phyloP scores from a whole-genome alignment of 352 stramenopile genomes.

The Achlya hypogyna region DNA sequence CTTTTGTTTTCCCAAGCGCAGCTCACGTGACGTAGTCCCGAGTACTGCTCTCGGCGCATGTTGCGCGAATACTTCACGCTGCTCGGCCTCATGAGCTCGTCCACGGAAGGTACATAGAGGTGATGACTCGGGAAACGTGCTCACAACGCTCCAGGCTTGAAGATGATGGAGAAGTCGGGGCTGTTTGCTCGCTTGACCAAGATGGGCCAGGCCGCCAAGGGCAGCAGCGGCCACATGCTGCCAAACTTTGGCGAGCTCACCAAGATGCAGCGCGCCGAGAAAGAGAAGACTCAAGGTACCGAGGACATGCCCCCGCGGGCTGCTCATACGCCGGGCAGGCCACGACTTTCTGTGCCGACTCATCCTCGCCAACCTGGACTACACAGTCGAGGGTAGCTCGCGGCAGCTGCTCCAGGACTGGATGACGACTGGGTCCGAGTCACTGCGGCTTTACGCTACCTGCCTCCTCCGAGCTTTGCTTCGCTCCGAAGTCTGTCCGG shows the following conservation, averaged over 20 bases:
- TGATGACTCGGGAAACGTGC: not conserved
- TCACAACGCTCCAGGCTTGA: conserved; percentile 30
- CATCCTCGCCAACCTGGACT: conserved; percentile 83
- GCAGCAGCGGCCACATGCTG: not conserved
- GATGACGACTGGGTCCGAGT: conserved; percentile 81
- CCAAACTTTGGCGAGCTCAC: conserved; percentile 9
- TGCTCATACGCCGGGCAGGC: conserved; percentile 19
- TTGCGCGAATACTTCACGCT: conserved; percentile 86
- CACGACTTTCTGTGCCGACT: conserved; percentile 84
- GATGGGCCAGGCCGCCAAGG: conserved; percentile 51
- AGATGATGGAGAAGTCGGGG: conserved; percentile 88
- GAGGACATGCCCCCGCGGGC: not conserved
- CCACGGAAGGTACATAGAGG: conserved; percentile 42
- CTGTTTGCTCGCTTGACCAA: conserved; percentile 80
- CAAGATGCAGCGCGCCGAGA: conserved; percentile 14
- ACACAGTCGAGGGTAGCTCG: conserved; percentile 79
- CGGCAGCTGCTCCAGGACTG: conserved; percentile 81
- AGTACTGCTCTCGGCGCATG: conserved; percentile 79
- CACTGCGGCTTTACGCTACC: conserved; percentile 74
- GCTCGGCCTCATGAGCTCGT: conserved; percentile 82
- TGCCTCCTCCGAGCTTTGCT: conserved; percentile 72
- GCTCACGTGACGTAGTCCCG: conserved; percentile 23
- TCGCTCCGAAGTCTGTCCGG: conserved; percentile 57
- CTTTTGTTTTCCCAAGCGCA: not conserved
- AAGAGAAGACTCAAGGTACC: conserved; percentile 18